Evolutionary conservation across 2,329 filamentous ascomycete genomes (phyloP), one percentile per base, ranked within the genome.

Genomic region (Pseudomassariella vexata): DNA sequence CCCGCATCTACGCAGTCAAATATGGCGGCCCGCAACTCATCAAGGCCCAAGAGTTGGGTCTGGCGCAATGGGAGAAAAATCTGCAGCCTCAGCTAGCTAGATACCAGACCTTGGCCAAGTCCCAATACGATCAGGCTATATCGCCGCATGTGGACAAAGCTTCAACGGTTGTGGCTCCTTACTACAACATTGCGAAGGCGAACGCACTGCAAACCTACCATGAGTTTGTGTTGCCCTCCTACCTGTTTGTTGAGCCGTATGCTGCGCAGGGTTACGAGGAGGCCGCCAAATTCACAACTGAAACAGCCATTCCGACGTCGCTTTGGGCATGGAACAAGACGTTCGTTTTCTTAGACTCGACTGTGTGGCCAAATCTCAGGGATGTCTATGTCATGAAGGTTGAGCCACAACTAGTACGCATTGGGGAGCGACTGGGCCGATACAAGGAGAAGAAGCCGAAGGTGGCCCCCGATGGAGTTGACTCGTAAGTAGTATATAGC

Each of bases 401-500:
- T 4, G 89, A 96, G 62, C 94, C 94, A 10, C 94, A 98, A 59
- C 71, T 98, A 10, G 76, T 90, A 35, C 86, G 88, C 48, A 96
- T 98, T 49, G 85, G 86, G 9, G 84, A 95, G 62, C 80, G 89
- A 27, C 73, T 98, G 9, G 89, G 88, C 24, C 71, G 83, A 28
- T 85, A 88, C 58, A 79, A 70, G 42, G 70, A 74, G 14, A 50
- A 47, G 36, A 64, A 59, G 36, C 43, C 48, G 19, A 65, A 61
- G 45, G 35, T 53, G 8, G 35, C 38, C 19, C 28, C 40, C 28
- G 61, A 62, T 27, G 61, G 59, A 36, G 35, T 30, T 28, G 44
- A 41, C 25, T 35, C 37, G 50, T 60, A 38, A 53, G 59, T 53
- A 51, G 31, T n/a, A n/a, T n/a, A n/a, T n/a, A n/a, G n/a, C n/a